phyloP scores from a whole-genome alignment of 2,329 filamentous ascomycete species.

The Zopfia rhizophila region DNA sequence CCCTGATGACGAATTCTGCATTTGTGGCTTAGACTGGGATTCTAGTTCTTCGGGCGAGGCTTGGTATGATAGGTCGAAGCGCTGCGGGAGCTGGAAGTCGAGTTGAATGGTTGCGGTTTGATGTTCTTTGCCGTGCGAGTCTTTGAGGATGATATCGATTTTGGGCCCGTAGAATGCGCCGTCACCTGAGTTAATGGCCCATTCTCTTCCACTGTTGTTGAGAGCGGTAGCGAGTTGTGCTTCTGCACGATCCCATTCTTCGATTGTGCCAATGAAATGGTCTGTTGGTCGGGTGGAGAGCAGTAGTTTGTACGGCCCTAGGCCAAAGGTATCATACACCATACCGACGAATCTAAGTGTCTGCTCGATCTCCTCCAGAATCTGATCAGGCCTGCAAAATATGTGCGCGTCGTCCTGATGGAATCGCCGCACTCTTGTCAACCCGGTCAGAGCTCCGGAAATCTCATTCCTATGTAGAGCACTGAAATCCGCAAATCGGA shows the following conservation, averaged over 20 bases:
- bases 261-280: slow-evolving; percentile 78
- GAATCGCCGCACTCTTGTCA: slow-evolving; percentile 86
- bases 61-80: slow-evolving; percentile 80
- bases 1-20: slow-evolving; percentile 60
- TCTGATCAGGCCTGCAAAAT: slow-evolving; percentile 83
- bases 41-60: slow-evolving; percentile 74
- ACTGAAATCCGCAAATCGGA: slow-evolving; percentile 88
- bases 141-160: slow-evolving; percentile 85
- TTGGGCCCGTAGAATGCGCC: slow-evolving; percentile 93
- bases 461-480: slow-evolving; percentile 88
- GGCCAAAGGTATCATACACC: slow-evolving; percentile 74
- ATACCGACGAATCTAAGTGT: slow-evolving; percentile 79
- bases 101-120: slow-evolving; percentile 91
- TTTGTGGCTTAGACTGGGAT: slow-evolving; percentile 58
- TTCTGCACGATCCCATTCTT: slow-evolving; percentile 77
- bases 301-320: slow-evolving; percentile 79
- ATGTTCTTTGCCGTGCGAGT: slow-evolving; percentile 81
- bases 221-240: slow-evolving; percentile 72
- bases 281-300: slow-evolving; percentile 81
- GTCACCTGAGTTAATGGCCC: slow-evolving; percentile 81
- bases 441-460: slow-evolving; percentile 80
- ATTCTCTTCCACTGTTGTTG: slow-evolving; percentile 71
- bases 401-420: slow-evolving; percentile 94
- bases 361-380: slow-evolving; percentile 76
- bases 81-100: slow-evolving; percentile 87